A percentile compares a stretch with the other conserved stretches of the same genome.
Conservation (phyloP, 495 filamentous ascomycete genomes). For the Penicillium coffeae region DNA sequence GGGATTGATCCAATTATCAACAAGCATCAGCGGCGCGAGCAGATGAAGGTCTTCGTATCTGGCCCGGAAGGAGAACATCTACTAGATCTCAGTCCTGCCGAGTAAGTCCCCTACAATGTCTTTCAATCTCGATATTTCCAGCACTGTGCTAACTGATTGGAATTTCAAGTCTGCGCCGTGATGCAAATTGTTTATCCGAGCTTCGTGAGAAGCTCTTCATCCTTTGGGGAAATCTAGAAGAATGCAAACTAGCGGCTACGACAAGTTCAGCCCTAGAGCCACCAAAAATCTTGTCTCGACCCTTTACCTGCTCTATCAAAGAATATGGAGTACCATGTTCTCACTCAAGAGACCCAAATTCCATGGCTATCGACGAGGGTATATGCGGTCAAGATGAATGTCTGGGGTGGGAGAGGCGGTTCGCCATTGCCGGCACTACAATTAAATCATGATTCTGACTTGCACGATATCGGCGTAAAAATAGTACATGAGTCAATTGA, state of each 20-base stretch:
- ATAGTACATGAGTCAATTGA: no score
- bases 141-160: not conserved
- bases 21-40: constrained; percentile 31
- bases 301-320: constrained; percentile 44
- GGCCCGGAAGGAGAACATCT: constrained; percentile 62
- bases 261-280: no score
- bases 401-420: constrained; percentile 49
- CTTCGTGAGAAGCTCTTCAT: constrained; percentile 70
- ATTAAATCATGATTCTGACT: not conserved
- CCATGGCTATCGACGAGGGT: constrained; percentile 18
- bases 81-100: constrained; percentile 59
- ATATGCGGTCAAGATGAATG: constrained; percentile 30
- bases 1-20: constrained; percentile 38
- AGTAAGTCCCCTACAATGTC: constrained; percentile 46
- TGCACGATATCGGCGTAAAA: no score
- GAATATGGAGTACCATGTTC: constrained; percentile 50
- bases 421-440: constrained; percentile 26
- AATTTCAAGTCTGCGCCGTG: constrained; percentile 54
- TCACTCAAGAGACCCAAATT: constrained; percentile 22
- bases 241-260: constrained; percentile 55
- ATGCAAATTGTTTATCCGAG: constrained; percentile 38
- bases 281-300: constrained; percentile 5
- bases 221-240: constrained; percentile 85
- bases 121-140: not conserved
- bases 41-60: constrained; percentile 63